Percentiles rank a stretch among this genome's conserved stretches.
These are phyloP conservation scores for Akanthomyces uredinophilus DNA, from an alignment of 2,329 filamentous ascomycete species.

Conservation along the genomic window DNA sequence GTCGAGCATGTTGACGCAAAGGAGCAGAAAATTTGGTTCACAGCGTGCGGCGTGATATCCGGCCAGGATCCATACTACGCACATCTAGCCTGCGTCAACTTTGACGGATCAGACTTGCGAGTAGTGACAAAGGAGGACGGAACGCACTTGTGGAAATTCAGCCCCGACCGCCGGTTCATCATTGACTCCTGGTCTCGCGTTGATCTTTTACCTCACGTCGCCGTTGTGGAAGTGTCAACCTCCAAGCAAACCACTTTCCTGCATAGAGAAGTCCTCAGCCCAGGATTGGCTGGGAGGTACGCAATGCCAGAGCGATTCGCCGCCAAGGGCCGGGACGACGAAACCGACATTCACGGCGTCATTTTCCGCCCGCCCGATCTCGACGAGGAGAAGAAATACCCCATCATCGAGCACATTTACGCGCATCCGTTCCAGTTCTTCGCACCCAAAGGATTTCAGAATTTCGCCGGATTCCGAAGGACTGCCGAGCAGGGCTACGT, in stretches of 20 bases:
- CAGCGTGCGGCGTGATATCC: conserved; percentile 18
- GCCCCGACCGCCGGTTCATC: conserved; percentile 20
- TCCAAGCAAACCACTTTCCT: conserved; percentile 18
- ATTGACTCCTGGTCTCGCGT: conserved; percentile 26
- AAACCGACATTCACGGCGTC: conserved; percentile 24
- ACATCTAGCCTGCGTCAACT: conserved; percentile 21
- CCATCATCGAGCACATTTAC: conserved; percentile 26
- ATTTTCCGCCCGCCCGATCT: conserved; percentile 24
- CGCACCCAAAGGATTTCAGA: conserved; percentile 22
- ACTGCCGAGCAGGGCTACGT: conserved; percentile 26
- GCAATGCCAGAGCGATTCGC: conserved; percentile 22
- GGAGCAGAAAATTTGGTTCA: conserved; percentile 20
- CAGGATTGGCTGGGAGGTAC: neutral
- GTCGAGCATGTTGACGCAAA: conserved; percentile 21
- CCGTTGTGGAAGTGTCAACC: conserved; percentile 17
- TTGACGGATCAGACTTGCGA: conserved; percentile 23
- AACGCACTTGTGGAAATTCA: conserved; percentile 22
- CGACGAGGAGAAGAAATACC: conserved; percentile 22
- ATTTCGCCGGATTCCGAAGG: conserved; percentile 16
- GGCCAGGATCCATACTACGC: conserved; percentile 24
- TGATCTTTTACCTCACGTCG: conserved; percentile 18
- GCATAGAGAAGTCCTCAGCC: conserved; percentile 8
- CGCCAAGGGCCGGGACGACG: conserved; percentile 22
- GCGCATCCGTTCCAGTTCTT: conserved; percentile 22
- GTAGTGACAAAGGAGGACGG: conserved; percentile 25